Conservation (phyloP, 257 asterid species). For the Nemophila menziesii region DNA sequence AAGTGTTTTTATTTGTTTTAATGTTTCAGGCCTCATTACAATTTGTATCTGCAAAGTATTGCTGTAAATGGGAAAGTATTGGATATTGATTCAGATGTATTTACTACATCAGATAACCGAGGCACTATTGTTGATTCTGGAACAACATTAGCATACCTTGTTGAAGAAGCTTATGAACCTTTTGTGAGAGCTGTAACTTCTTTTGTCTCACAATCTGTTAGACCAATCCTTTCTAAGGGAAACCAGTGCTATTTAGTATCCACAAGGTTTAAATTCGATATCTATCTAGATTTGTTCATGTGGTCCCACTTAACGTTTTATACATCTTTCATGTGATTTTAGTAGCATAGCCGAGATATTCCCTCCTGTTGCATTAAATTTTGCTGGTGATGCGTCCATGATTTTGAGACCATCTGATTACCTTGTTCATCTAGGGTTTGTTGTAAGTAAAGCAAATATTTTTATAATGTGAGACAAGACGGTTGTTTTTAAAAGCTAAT, state of each 20-base stretch:
- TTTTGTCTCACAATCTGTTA: slow-evolving; percentile 45
- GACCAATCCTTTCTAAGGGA: slow-evolving; percentile 38
- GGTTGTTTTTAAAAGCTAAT: background rate
- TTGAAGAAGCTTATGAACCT: slow-evolving; percentile 72
- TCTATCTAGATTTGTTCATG: background rate
- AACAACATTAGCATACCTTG: slow-evolving; percentile 83
- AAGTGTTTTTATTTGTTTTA: slow-evolving; percentile 5
- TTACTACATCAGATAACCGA: slow-evolving; percentile 57
- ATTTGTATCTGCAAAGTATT: slow-evolving; percentile 66
- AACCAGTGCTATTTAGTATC: slow-evolving; percentile 54
- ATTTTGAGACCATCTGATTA: slow-evolving; percentile 58
- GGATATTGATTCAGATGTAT: slow-evolving; percentile 61
- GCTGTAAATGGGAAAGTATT: slow-evolving; percentile 62
- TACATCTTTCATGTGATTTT: slow-evolving; percentile 12
- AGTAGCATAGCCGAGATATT: slow-evolving; percentile 59
- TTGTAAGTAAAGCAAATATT: slow-evolving; percentile 34
- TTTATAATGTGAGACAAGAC: background rate
- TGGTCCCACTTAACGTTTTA: background rate
- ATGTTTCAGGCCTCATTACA: slow-evolving; percentile 73
- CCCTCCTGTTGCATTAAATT: slow-evolving; percentile 61
- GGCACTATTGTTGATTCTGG: slow-evolving; percentile 90
- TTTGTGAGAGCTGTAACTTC: slow-evolving; percentile 67
- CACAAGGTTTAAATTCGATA: slow-evolving; percentile 30
- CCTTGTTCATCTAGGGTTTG: slow-evolving; percentile 50
- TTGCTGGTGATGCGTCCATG: slow-evolving; percentile 67